Base-by-base conservation (phyloP, 371 early-diverging fungal genomes). In the Apophysomyces ossiformis region DNA sequence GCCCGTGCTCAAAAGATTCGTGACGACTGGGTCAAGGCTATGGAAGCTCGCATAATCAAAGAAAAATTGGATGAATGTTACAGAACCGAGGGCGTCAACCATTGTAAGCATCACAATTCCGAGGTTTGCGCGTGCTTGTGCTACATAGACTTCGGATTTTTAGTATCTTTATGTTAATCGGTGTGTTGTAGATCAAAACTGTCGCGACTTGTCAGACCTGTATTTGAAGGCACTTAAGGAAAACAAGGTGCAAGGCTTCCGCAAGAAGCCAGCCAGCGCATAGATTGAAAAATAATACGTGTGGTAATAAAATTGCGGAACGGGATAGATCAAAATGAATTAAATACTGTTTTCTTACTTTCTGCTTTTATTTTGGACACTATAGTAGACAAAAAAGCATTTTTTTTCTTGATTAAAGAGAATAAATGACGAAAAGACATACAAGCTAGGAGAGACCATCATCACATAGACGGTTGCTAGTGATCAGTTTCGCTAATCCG, bases 21-120 rank as follows among this genome's bases (percentile, higher is more conserved):
- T 57, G 92, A 92, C 68, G 84, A 91, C 68, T 94, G 94, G 94
- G 89, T 94, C 35, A 90, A 88, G 76, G 88, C 87, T 47, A 92
- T 93, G 92, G 92, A 93, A 79, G 86, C 89, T 38, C 88, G 92
- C 66, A 81, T 94, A 43, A 83, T 91, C 46, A 86, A 90, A 69
- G 81, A 92, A 61, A 86, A 89, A 75, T 78, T 94, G 45, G 83
- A 83, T 70, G 88, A 89, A 82, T 94, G 94, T 79, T 90, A 91
- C 78, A 82, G 81, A 65, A 86, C 89, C 57, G 92, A 94, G 79
- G 90, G 93, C 63, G 93, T 93, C 68, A 94, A 94, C 78, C 92
- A 92, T 75, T 87, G 87, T 85, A 85, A 89, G 78, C 85, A 78
- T 59, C 32, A 26, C 1, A 3, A 26, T 9, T 35, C 37, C 26